These are phyloP conservation scores for Lactarius hengduanensis DNA, from an alignment of 768 basidiomycete genomes.

Conservation along the genomic window DNA sequence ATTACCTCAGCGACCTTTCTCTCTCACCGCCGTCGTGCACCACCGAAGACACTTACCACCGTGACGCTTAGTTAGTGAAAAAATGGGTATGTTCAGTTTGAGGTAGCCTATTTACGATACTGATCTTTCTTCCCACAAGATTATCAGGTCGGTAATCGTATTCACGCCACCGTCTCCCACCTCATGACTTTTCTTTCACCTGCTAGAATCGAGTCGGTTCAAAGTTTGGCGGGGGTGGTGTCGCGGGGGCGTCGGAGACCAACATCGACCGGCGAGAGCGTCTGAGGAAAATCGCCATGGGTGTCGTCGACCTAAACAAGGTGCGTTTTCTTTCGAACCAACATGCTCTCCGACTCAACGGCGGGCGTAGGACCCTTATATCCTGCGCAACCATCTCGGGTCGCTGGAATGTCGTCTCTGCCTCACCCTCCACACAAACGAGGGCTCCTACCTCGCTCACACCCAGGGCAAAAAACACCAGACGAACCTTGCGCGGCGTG, in stretches of 20 bases:
- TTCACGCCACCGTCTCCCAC: not conserved
- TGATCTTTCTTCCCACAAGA: constrained; percentile 8
- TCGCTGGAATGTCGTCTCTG: constrained; percentile 98
- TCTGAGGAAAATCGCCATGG: constrained; percentile 89
- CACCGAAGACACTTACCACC: not conserved
- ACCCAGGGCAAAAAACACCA: constrained; percentile 99
- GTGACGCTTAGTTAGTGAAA: not conserved
- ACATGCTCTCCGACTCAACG: too few relatives aligned
- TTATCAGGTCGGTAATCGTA: constrained; percentile 22
- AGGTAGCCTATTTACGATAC: not conserved
- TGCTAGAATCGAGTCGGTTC: constrained; percentile 88
- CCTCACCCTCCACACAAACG: constrained; percentile 97
- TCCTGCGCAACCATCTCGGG: constrained; percentile 96
- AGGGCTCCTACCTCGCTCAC: constrained; percentile 97
- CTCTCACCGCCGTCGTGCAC: not conserved
- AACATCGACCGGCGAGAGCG: constrained; percentile 96
- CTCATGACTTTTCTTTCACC: not conserved
- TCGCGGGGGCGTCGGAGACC: constrained; percentile 91
- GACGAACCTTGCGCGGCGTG: constrained; percentile 94
- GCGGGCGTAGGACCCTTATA: constrained; percentile 81
- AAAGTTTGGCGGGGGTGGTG: constrained; percentile 95
- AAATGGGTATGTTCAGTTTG: constrained; percentile 26
- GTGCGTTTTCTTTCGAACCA: constrained; percentile 43
- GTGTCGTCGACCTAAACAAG: constrained; percentile 98
- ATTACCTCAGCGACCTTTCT: constrained; percentile 8